Percentiles rank a stretch among this genome's conserved stretches.
Evolutionary conservation across 176 grass and related monocot species (phyloP).

Genomic region (Eragrostis curvula): DNA sequence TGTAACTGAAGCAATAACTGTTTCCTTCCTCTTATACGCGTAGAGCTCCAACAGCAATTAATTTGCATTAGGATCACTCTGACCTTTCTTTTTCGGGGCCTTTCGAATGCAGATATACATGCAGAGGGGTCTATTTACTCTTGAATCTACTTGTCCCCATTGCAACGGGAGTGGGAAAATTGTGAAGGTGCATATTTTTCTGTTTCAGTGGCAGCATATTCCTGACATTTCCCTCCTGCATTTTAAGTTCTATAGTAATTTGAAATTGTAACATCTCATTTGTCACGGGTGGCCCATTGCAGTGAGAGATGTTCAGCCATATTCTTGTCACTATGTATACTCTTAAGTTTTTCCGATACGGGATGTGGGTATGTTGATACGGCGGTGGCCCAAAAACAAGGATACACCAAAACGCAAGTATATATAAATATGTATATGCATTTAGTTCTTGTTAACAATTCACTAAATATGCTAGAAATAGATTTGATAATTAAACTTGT

Average conservation of each 20-base stretch:
- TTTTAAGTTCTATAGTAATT: constrained; percentile 13
- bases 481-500: too few relatives aligned
- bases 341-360: too few relatives aligned
- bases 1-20: neutral
- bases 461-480: too few relatives aligned
- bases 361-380: too few relatives aligned
- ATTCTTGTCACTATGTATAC: neutral
- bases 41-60: neutral
- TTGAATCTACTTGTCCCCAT: constrained; percentile 64
- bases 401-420: too few relatives aligned
- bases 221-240: neutral
- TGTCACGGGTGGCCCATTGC: neutral
- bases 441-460: too few relatives aligned
- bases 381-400: too few relatives aligned
- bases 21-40: constrained; percentile 8
- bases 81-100: constrained; percentile 41
- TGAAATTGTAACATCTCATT: constrained; percentile 4
- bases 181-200: constrained; percentile 60
- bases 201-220: constrained; percentile 29
- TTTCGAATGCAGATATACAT: constrained; percentile 60
- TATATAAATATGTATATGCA: too few relatives aligned
- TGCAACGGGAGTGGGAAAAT: constrained; percentile 80
- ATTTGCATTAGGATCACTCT: neutral
- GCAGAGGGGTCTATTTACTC: constrained; percentile 59
- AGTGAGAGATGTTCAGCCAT: constrained; percentile 1